Percentiles rank a stretch among this genome's conserved stretches.
Conservation (phyloP, 352 stramenopile species). For the Salisapilia sapeloensis region DNA sequence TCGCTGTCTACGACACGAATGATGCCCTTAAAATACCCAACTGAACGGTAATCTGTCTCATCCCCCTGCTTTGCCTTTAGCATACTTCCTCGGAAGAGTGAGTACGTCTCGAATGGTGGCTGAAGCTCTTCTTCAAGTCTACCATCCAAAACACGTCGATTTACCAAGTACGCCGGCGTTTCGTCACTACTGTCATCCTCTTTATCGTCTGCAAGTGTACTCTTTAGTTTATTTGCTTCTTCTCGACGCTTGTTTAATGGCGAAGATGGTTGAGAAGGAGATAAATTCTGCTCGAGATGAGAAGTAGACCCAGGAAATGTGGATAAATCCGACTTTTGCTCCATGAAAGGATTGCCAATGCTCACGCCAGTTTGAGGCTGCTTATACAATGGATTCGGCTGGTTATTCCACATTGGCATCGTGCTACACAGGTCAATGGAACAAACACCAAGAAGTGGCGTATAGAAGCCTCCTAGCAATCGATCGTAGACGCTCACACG, state of each 20-base stretch:
- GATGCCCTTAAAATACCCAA: slow-evolving; percentile 83
- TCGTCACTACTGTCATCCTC: slow-evolving; percentile 41
- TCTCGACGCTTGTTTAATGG: background rate
- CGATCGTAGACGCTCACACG: slow-evolving; percentile 78
- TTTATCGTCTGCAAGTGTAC: slow-evolving; percentile 6
- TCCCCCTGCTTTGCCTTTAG: slow-evolving; percentile 10
- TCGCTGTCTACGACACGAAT: slow-evolving; percentile 59
- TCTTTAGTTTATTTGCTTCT: slow-evolving; percentile 2
- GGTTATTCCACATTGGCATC: slow-evolving; percentile 45
- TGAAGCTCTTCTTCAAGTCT: slow-evolving; percentile 49
- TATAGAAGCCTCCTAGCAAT: slow-evolving; percentile 71
- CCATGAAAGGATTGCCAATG: slow-evolving; percentile 42
- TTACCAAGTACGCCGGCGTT: slow-evolving; percentile 45
- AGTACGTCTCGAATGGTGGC: slow-evolving; percentile 70
- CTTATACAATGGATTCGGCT: slow-evolving; percentile 40
- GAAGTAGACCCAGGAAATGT: slow-evolving; percentile 32
- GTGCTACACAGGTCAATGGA: slow-evolving; percentile 60
- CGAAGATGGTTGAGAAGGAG: no score
- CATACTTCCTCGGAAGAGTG: slow-evolving; percentile 40
- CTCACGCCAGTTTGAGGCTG: slow-evolving; percentile 13
- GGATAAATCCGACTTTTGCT: slow-evolving; percentile 30
- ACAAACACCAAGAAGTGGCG: slow-evolving; percentile 56
- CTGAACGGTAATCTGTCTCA: slow-evolving; percentile 18
- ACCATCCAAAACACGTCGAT: slow-evolving; percentile 24
- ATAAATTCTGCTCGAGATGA: slow-evolving; percentile 5